A percentile compares a stretch with the other conserved stretches of the same genome.
phyloP scores from a whole-genome alignment of 164 flowering plant genomes.

The Tetracentron sinense region DNA sequence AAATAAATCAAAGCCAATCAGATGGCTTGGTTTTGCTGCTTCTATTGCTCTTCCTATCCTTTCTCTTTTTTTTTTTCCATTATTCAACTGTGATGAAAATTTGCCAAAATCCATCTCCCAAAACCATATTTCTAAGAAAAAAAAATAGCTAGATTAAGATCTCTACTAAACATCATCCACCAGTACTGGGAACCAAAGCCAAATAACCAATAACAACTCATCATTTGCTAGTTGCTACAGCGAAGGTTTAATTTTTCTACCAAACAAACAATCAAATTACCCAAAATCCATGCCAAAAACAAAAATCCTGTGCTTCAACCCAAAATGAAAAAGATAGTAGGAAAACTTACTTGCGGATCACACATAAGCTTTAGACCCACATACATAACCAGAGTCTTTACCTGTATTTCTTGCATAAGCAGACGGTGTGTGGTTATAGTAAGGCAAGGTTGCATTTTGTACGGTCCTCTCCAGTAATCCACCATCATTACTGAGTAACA shows the following conservation, averaged over 20 bases:
- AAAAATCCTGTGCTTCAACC: too few species aligned
- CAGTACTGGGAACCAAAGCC: conserved; percentile 17
- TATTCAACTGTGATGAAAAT: conserved; percentile 6
- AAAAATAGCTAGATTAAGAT: conserved; percentile 13
- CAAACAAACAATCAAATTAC: conserved; percentile 9
- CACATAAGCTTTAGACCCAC: too few species aligned
- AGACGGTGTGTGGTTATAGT: conserved; percentile 27
- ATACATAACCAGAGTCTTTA: conserved; percentile 17
- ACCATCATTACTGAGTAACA: conserved; percentile 11
- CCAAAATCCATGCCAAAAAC: conserved; percentile 9
- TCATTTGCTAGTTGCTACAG: conserved; percentile 8
- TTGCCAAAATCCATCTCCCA: conserved; percentile 9
- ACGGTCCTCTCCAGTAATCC: conserved; percentile 14
- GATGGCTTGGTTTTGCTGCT: too few species aligned
- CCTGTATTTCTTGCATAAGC: conserved; percentile 53
- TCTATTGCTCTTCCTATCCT: not conserved
- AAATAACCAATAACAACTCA: conserved; percentile 16
- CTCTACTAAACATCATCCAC: conserved; percentile 5
- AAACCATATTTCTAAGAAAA: not conserved
- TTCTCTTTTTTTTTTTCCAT: not conserved
- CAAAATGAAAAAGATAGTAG: too few species aligned
- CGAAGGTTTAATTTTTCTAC: conserved; percentile 11
- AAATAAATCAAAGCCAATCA: not conserved
- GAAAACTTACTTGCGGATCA: too few species aligned
- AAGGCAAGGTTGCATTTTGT: conserved; percentile 28